phyloP scores from a whole-genome alignment of 2,329 filamentous ascomycete genomes.

The Fusarium sp. region DNA sequence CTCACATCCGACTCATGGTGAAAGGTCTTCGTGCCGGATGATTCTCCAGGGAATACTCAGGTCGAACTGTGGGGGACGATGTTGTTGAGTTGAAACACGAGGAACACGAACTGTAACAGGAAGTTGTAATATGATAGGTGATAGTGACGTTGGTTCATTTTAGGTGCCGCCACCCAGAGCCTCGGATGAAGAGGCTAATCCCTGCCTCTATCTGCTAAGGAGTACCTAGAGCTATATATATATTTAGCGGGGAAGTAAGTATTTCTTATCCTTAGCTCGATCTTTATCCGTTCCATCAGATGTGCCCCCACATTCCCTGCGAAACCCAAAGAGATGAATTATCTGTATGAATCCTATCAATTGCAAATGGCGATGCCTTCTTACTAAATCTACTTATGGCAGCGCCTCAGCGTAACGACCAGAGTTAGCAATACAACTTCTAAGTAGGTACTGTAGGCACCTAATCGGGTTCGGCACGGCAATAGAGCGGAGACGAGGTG shows the following conservation, averaged over 20 bases:
- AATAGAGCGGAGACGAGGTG: slow-evolving; percentile 26
- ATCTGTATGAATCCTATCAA: not conserved
- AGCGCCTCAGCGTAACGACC: not conserved
- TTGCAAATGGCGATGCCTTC: too few relatives aligned
- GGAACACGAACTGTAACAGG: slow-evolving; percentile 6
- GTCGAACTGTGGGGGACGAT: slow-evolving; percentile 1
- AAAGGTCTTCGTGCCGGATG: slow-evolving; percentile 25
- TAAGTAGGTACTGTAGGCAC: too few relatives aligned
- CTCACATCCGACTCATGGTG: slow-evolving; percentile 46
- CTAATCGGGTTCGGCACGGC: slow-evolving; percentile 24
- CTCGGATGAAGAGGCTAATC: slow-evolving; percentile 5
- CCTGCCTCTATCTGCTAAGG: too few relatives aligned
- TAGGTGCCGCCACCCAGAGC: slow-evolving; percentile 1
- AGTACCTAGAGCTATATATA: too few relatives aligned
- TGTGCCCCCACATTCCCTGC: too few relatives aligned
- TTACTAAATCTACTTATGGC: too few relatives aligned
- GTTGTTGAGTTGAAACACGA: slow-evolving; percentile 8
- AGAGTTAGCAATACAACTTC: not conserved
- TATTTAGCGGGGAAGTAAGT: too few relatives aligned
- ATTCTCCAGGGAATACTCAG: slow-evolving; percentile 18
- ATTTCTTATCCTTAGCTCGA: too few relatives aligned
- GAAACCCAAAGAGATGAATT: not conserved
- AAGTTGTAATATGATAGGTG: slow-evolving; percentile 41
- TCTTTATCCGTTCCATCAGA: too few relatives aligned
- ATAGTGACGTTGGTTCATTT: slow-evolving; percentile 47